These are phyloP conservation scores for Pleurotus cornucopiae DNA, from an alignment of 768 basidiomycete species.

Conservation along the genomic window DNA sequence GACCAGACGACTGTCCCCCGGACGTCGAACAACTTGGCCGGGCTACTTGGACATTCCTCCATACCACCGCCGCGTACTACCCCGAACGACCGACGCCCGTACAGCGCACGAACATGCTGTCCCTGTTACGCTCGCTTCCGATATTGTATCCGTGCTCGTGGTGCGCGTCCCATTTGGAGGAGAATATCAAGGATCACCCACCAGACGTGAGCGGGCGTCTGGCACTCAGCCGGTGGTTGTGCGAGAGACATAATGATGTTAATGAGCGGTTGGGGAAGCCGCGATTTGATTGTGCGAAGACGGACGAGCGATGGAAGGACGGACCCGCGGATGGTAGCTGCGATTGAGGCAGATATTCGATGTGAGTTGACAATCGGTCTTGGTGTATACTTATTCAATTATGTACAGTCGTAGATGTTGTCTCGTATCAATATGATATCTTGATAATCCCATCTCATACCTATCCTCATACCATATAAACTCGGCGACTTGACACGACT, in stretches of 20 bases:
- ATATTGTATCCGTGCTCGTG: slow-evolving; percentile 83
- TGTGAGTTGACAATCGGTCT: not conserved
- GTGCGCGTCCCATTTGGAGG: slow-evolving; percentile 81
- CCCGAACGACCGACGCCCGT: slow-evolving; percentile 72
- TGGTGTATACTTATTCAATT: no score
- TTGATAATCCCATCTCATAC: no score
- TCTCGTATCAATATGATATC: no score
- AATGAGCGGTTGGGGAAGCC: slow-evolving; percentile 84
- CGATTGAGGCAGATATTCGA: slow-evolving; percentile 41
- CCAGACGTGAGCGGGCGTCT: slow-evolving; percentile 75
- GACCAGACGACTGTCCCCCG: slow-evolving; percentile 75
- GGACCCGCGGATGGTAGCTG: slow-evolving; percentile 87
- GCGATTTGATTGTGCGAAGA: slow-evolving; percentile 75
- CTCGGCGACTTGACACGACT: no score
- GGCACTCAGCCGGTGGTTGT: slow-evolving; percentile 80
- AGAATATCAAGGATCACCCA: slow-evolving; percentile 59
- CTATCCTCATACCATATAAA: no score
- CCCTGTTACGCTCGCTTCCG: slow-evolving; percentile 73
- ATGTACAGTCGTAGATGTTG: no score
- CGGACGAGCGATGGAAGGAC: slow-evolving; percentile 90
- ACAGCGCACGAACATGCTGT: slow-evolving; percentile 82
- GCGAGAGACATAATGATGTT: slow-evolving; percentile 90
- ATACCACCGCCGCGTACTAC: slow-evolving; percentile 94
- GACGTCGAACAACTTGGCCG: slow-evolving; percentile 87
- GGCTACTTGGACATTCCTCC: slow-evolving; percentile 96